Base-by-base conservation (phyloP, 139 green algal species). In the Coccomyxa sp. region DNA sequence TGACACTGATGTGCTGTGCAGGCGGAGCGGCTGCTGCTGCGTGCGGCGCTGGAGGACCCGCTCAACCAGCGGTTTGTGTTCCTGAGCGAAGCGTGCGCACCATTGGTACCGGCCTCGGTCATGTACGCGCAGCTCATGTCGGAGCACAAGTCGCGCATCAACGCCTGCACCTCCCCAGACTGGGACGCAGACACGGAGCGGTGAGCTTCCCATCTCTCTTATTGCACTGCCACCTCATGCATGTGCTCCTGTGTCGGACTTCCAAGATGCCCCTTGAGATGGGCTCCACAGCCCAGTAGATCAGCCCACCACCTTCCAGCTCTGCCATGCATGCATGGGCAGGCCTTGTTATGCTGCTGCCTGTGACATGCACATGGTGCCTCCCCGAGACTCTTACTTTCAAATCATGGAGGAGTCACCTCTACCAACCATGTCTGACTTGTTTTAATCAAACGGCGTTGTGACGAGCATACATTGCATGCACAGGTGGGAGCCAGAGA, bases 131-230 rank as follows among this genome's bases (percentile, higher is more conserved):
- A 86, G 60, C 77, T 90, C 18, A 85, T 88, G 81, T 66, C 38
- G 10, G 84, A 91, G 58, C 13, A 63, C 18, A 75, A 63, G 58
- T 84, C 66, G 66, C 79, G 86, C 32, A 80, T 92, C 63, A 88
- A 92, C 78, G 86, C 85, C 58, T 92, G 89, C 86, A 75, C 23
- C 66, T 60, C 84, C 21, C 82, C 85, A 11, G 58, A 84, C 68
- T 77, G 63, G 25, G 32, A 59, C 11, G 25, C 32, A 23, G 16
- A 79, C 58, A 14, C 59, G 13, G 81, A 80, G 1, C 63, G 74
- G 71, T 85, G 14, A 84, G 51, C 21, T 25, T 71, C 63, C n/a
- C 18, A 25, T 25, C 21, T 71, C 18, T 28, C 63, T 3, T 51
- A 11, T 51, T 14, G 27, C 57, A 31, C 45, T 28, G 28, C 21